phyloP scores from a whole-genome alignment of 768 basidiomycete species.

The Leucosporidium creatinivorum region DNA sequence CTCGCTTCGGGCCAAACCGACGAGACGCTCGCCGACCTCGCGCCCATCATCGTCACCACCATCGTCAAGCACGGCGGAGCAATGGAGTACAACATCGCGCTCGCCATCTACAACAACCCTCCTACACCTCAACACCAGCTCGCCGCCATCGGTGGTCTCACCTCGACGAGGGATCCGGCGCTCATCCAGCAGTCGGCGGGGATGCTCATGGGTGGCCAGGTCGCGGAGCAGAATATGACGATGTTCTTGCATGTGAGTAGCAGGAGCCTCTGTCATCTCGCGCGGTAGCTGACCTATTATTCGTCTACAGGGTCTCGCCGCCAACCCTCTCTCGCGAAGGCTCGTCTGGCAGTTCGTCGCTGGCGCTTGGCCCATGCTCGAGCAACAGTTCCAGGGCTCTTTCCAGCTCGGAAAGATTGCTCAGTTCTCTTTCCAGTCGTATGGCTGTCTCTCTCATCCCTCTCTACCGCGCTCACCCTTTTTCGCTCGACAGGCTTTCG shows the following conservation, averaged over 20 bases:
- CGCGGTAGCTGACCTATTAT: not conserved
- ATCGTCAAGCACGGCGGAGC: conserved; percentile 8
- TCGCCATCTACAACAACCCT: conserved; percentile 9
- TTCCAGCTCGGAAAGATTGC: conserved; percentile 17
- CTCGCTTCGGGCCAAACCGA: conserved; percentile 3
- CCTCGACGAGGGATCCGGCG: not conserved
- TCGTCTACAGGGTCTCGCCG: conserved; percentile 8
- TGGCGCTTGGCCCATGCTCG: conserved; percentile 16
- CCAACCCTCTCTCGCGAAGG: conserved; percentile 17
- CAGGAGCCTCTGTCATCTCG: not conserved
- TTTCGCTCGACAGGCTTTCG: conserved; percentile 47
- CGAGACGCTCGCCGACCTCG: conserved; percentile 12
- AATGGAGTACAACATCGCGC: conserved; percentile 9
- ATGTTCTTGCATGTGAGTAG: conserved; percentile 1
- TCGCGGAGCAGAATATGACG: conserved; percentile 9
- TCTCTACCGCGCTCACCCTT: conserved; percentile 11
- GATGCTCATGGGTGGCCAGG: conserved; percentile 15
- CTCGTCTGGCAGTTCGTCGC: conserved; percentile 18
- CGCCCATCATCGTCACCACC: conserved; percentile 2
- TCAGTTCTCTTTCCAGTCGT: conserved; percentile 16
- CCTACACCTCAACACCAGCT: conserved; percentile 19
- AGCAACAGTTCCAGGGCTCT: conserved; percentile 13
- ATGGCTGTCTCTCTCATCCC: not conserved
- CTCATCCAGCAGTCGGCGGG: conserved; percentile 11
- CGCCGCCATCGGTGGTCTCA: conserved; percentile 18